A percentile compares a stretch with the other conserved stretches of the same genome.
Evolutionary conservation across 345 rosid genomes (phyloP).

Genomic region (Gossypioides kirkii): DNA sequence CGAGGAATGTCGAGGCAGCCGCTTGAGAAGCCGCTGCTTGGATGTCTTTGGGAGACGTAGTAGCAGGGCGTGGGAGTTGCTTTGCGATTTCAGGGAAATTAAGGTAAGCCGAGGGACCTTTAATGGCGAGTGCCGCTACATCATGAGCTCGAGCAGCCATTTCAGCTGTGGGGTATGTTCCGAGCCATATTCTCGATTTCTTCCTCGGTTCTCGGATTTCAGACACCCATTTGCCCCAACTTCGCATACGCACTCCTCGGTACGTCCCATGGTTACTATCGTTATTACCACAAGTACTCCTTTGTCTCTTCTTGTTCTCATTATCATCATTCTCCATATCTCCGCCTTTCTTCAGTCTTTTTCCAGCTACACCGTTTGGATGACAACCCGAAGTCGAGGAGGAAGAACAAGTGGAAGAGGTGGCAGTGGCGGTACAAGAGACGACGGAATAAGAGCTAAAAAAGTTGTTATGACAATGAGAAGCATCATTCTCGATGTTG

Average conservation of each 20-base stretch:
- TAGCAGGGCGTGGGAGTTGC: constrained; percentile 49
- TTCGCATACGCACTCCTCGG: constrained; percentile 70
- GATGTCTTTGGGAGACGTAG: constrained; percentile 52
- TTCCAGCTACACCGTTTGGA: constrained; percentile 10
- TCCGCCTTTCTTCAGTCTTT: constrained; percentile 32
- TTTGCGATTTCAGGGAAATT: constrained; percentile 52
- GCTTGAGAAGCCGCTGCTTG: constrained; percentile 54
- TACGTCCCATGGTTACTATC: constrained; percentile 42
- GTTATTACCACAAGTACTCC: constrained; percentile 17
- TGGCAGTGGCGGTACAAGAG: not conserved
- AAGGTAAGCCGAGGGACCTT: constrained; percentile 56
- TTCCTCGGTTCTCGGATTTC: constrained; percentile 75
- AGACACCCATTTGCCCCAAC: constrained; percentile 90
- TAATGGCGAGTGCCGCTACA: constrained; percentile 69
- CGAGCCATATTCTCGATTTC: constrained; percentile 84
- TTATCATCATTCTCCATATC: constrained; percentile 18
- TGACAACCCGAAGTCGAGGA: constrained; percentile 23
- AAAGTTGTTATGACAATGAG: constrained; percentile 19
- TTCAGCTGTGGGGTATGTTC: constrained; percentile 67
- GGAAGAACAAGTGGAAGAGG: constrained; percentile 25
- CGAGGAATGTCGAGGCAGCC: constrained; percentile 36
- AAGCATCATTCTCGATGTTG: constrained; percentile 45
- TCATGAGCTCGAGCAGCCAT: constrained; percentile 92
- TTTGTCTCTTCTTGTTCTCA: constrained; percentile 23
- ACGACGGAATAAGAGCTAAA: constrained; percentile 18